Evolutionary conservation across 2,329 filamentous ascomycete species (phyloP).

Genomic region (Trichophyton simii): DNA sequence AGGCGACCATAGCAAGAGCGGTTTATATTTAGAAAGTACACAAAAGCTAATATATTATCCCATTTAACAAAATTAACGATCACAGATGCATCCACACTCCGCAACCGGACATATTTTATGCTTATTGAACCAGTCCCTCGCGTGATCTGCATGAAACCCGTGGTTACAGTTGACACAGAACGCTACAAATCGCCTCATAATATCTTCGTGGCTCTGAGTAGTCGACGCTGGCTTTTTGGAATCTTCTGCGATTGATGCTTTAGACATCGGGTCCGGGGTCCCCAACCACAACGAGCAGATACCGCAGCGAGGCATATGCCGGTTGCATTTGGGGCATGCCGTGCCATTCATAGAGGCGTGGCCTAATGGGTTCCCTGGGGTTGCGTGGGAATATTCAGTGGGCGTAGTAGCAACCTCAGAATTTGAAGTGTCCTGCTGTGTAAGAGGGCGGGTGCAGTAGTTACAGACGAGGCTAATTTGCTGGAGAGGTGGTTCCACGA

Average conservation of each 20-base stretch:
- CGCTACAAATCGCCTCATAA: constrained; percentile 44
- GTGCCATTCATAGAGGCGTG: constrained; percentile 35
- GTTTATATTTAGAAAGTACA: no score
- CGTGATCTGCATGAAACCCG: constrained; percentile 52
- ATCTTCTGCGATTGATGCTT: constrained; percentile 25
- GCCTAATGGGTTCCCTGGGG: constrained; percentile 25
- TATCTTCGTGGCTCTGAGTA: constrained; percentile 24
- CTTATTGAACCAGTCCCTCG: constrained; percentile 47
- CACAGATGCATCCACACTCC: constrained; percentile 44
- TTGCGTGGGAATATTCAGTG: constrained; percentile 25
- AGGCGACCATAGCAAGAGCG: no score
- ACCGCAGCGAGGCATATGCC: constrained; percentile 50
- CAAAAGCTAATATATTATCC: background rate
- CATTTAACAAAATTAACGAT: constrained; percentile 12
- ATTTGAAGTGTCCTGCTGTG: constrained; percentile 29
- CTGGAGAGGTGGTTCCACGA: constrained; percentile 38
- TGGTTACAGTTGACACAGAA: constrained; percentile 53
- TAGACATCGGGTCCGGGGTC: constrained; percentile 41
- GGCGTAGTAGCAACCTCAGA: constrained; percentile 15
- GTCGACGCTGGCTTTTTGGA: constrained; percentile 13
- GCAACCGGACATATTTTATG: constrained; percentile 44
- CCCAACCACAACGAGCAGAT: constrained; percentile 52
- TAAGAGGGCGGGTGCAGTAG: constrained; percentile 47
- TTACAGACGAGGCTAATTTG: constrained; percentile 48
- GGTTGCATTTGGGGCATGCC: constrained; percentile 49